Base-by-base conservation (phyloP, 371 early-diverging fungal species). In the Cokeromyces recurvatus region DNA sequence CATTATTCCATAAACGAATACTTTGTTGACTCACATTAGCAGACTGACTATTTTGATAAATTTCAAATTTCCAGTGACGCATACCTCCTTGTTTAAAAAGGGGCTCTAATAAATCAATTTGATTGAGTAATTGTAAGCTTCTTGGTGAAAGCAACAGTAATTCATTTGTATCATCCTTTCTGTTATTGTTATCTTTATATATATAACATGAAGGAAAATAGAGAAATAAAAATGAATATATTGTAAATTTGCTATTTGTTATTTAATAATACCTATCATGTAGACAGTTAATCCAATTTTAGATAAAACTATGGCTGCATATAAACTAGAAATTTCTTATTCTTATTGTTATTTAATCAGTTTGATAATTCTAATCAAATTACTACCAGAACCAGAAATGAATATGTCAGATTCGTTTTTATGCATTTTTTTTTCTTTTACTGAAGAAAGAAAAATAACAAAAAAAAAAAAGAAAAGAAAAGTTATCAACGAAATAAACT, bases 301-400 rank as follows among this genome's bases (percentile, higher is more conserved):
- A 11, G 64, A 56, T 9, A 71, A 42, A 14, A 63, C 20, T 20
- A 71, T 38, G 12, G 72, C 72, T 9, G 72, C 59, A 41, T 65
- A 65, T 21, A 71, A 49, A 4, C 72, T 68, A 17, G 59, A 53
- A 8, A 63, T 27, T 27, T 27, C 11, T 27, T 27, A 7, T 27
- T 27, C 11, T 27, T 27, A 7, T 27, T 27, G 5, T 27, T 27
- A 7, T 27, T 27, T 27, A 7, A 7, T 27, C 11, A 7, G 5
- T 27, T 27, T 27, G 29, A 27, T 27, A 19, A 16, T 23, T 52
- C 17, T 24, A n/a, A n/a, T n/a, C n/a, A n/a, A n/a, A n/a, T n/a
- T n/a, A n/a, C 23, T 60, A 69, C 70, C 70, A 42, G 66, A 62
- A 44, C 70, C 70, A 43, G 62, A 48, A 49, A 69, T 66, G 31